Evolutionary conservation across 768 basidiomycete genomes (phyloP).

Genomic region (Gloeophyllum trabeum): DNA sequence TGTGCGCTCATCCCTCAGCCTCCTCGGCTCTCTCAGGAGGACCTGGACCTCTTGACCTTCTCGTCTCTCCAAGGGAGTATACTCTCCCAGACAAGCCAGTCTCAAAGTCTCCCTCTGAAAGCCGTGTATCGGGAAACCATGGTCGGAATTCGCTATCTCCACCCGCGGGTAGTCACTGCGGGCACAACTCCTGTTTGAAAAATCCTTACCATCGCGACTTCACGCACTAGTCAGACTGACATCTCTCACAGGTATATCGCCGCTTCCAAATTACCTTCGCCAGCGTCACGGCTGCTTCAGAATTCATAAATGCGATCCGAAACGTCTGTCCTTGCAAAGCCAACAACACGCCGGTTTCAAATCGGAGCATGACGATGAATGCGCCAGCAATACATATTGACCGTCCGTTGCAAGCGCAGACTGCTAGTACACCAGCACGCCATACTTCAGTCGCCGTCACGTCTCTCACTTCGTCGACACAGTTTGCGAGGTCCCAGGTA

Average conservation of each 20-base stretch:
- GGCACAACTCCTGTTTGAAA: conserved; percentile 20
- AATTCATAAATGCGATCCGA: conserved; percentile 53
- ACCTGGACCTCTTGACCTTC: conserved; percentile 63
- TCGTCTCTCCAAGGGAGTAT: conserved; percentile 30
- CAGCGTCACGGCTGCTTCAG: conserved; percentile 31
- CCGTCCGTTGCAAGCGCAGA: no score
- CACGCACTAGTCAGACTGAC: conserved; percentile 5
- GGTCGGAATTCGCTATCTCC: conserved; percentile 67
- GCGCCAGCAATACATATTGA: no score
- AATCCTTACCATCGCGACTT: not conserved
- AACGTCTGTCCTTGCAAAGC: conserved; percentile 68
- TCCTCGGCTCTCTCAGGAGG: conserved; percentile 38
- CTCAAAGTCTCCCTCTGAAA: conserved; percentile 62
- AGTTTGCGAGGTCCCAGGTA: no score
- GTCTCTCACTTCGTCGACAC: no score
- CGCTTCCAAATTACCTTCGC: conserved; percentile 70
- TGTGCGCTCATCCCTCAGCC: conserved; percentile 1
- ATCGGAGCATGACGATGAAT: no score
- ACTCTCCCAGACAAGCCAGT: conserved; percentile 18
- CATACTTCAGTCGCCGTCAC: no score
- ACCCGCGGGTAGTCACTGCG: conserved; percentile 25
- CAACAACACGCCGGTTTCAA: conserved; percentile 28
- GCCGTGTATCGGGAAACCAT: conserved; percentile 67
- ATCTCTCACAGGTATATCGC: conserved; percentile 43
- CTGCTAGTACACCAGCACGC: no score